Evolutionary conservation across 306 rosid genomes (phyloP).

Genomic region (Clitoria ternatea): DNA sequence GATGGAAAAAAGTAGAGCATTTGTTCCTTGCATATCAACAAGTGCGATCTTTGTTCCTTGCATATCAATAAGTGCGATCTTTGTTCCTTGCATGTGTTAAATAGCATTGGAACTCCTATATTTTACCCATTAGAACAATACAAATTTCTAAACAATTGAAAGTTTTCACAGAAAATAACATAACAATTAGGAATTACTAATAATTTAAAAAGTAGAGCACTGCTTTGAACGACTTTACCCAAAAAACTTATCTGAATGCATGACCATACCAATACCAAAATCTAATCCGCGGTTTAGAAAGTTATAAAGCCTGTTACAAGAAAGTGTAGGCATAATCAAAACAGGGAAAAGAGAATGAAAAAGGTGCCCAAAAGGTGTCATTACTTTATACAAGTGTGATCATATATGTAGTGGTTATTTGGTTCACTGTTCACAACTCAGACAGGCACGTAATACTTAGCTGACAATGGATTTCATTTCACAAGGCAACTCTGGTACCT

Average conservation of each 20-base stretch:
- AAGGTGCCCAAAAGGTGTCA: conserved; percentile 19
- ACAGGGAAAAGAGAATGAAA: conserved; percentile 7
- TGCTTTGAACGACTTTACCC: neutral
- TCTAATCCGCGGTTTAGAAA: too few species aligned
- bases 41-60: neutral
- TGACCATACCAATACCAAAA: too few species aligned
- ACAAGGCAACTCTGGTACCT: neutral
- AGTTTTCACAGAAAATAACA: neutral
- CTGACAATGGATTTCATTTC: neutral
- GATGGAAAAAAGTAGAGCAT: too few species aligned
- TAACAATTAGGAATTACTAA: neutral
- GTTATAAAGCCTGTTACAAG: neutral
- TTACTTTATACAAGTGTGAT: neutral
- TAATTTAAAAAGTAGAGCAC: neutral
- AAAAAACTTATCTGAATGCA: too few species aligned
- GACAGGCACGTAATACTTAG: neutral
- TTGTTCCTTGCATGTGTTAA: neutral
- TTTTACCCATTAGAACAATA: neutral
- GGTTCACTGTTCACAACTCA: too few species aligned
- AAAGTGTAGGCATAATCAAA: conserved; percentile 14
- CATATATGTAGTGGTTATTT: too few species aligned
- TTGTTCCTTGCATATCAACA: neutral
- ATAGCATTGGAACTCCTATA: neutral
- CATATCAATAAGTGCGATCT: neutral
- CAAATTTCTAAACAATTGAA: neutral